These are phyloP conservation scores for Panicum virgatum DNA, from an alignment of 202 grass and related monocot species.

Conservation along the genomic window DNA sequence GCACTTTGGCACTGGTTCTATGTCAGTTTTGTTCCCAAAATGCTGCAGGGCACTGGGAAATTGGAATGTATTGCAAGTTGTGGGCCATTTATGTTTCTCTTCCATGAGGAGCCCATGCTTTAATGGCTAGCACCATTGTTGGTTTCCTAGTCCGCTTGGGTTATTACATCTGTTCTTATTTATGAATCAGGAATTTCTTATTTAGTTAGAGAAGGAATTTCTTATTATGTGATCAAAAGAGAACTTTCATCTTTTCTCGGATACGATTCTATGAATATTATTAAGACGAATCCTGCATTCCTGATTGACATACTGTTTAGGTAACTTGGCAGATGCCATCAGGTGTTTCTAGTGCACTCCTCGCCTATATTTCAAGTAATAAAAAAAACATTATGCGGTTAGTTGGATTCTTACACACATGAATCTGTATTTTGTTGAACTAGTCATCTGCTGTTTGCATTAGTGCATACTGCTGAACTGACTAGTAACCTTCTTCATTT, in stretches of 20 bases:
- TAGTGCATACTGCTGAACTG: conserved; percentile 23
- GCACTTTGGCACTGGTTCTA: not conserved
- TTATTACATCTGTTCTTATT: not conserved
- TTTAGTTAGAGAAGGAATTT: conserved; percentile 8
- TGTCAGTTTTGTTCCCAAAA: not conserved
- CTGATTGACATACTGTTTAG: conserved; percentile 6
- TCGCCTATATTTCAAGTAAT: conserved; percentile 1
- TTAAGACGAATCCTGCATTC: conserved; percentile 2
- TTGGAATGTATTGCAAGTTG: not conserved
- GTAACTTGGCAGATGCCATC: not conserved
- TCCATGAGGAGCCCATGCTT: not conserved
- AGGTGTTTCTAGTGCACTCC: not conserved
- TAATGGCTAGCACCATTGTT: not conserved
- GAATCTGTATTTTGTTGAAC: conserved; percentile 30
- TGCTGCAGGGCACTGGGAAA: not conserved
- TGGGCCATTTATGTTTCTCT: not conserved
- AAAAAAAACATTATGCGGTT: not conserved
- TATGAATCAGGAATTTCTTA: not conserved
- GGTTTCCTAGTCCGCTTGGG: no score
- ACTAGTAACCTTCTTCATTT: conserved; percentile 23
- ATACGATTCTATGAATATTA: not conserved
- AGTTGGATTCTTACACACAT: conserved; percentile 29
- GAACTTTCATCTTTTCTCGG: not conserved
- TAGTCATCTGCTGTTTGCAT: conserved; percentile 10
- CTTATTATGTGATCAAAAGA: not conserved